Percentiles rank a stretch among this genome's conserved stretches.
Evolutionary conservation across 2,329 filamentous ascomycete genomes (phyloP).

Genomic region (Cytospora schulzeri): DNA sequence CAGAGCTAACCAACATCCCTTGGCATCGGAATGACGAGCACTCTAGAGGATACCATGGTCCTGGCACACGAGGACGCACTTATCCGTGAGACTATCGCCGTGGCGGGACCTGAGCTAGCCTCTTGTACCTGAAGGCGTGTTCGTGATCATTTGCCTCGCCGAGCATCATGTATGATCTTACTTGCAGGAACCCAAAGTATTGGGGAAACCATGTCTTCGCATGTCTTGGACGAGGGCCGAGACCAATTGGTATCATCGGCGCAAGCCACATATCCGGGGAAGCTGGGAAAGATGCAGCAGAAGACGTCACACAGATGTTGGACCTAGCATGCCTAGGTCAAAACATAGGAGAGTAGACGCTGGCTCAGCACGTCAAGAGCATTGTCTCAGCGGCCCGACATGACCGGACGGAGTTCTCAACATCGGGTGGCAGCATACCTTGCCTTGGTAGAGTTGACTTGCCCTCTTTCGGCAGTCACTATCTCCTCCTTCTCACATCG

Average conservation of each 20-base stretch:
- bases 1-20: constrained; percentile 5
- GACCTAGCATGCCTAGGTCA: not conserved
- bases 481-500: not conserved
- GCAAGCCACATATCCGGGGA: too few species aligned
- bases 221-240: constrained; percentile 1
- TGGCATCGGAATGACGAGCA: constrained; percentile 20
- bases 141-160: constrained; percentile 7
- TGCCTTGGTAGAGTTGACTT: too few species aligned
- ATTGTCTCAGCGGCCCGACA: constrained; percentile 22
- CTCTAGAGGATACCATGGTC: not conserved
- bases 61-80: constrained; percentile 1
- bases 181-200: constrained; percentile 6
- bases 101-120: constrained; percentile 11
- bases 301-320: not conserved
- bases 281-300: not conserved
- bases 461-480: too few species aligned
- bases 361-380: not conserved
- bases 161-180: constrained; percentile 11
- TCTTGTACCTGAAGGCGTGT: not conserved
- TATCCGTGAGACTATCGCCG: constrained; percentile 7
- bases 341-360: too few species aligned
- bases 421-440: not conserved
- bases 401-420: constrained; percentile 6
- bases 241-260: not conserved
- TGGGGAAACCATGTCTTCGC: constrained; percentile 27